Evolutionary conservation across 73 alveolate genomes (phyloP), one percentile per base, ranked within the genome.

Genomic region (Stentor coeruleus): DNA sequence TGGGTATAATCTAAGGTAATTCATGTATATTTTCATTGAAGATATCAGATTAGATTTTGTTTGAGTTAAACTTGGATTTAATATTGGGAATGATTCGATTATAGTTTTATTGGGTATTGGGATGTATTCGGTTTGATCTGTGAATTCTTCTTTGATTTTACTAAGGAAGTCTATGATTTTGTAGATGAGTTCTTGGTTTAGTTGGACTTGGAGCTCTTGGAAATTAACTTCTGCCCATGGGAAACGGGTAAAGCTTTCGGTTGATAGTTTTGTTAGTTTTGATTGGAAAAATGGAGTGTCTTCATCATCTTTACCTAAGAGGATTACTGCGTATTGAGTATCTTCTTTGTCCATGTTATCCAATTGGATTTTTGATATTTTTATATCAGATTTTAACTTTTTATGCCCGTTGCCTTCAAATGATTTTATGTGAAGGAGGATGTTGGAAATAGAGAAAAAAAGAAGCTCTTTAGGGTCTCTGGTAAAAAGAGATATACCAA

Each of bases 381-480:
- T 75, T 31, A 75, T 20, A 2, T 75, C 72, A 20, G 41, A 31
- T 35, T 40, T 49, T 49, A 20, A 11, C 20, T 6, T 11, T 49
- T 49, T 49, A 49, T 11, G 6, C 66, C 6, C 6, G 66, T 6
- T 20, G 20, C 28, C 6, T 49, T 6, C 66, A 20, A 11, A 49
- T 11, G 20, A 49, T 20, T 49, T 49, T n/a, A n/a, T n/a, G n/a
- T n/a, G n/a, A n/a, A n/a, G n/a, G n/a, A n/a, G n/a, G n/a, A n/a
- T n/a, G n/a, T n/a, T n/a, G 20, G 66, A 84, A 20, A 90, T 76
- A 30, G 87, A 73, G 3, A 95, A 28, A 86, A 88, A 95, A 74
- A 95, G 82, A 20, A 93, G 35, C 85, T 95, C 99, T 74, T 89
- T 90, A 3, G 99, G 98, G 11, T 93, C 92, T 15, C 14, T 41